Conservation (phyloP, 495 filamentous ascomycete species). For the Tuber calosporum region DNA sequence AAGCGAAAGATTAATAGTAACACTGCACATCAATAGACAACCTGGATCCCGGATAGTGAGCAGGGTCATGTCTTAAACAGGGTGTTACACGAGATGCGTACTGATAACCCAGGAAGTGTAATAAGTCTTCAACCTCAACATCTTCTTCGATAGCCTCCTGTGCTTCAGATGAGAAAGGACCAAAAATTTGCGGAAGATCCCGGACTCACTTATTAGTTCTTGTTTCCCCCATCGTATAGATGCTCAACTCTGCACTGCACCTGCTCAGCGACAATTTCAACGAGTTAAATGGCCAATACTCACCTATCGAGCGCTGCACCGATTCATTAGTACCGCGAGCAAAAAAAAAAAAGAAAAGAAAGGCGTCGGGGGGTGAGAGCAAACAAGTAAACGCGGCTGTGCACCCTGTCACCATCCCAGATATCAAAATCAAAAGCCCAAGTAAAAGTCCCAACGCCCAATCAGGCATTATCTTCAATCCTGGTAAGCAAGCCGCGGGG, state of each 20-base stretch:
- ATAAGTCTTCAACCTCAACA: slow-evolving; percentile 20
- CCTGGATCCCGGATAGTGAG: slow-evolving; percentile 11
- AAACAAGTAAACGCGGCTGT: slow-evolving; percentile 29
- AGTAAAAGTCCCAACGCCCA: slow-evolving; percentile 25
- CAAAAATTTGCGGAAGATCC: neutral
- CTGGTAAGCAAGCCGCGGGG: slow-evolving; percentile 25
- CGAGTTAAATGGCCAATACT: neutral
- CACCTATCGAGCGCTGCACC: slow-evolving; percentile 23
- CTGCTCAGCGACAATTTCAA: neutral
- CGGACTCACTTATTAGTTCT: neutral
- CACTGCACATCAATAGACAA: slow-evolving; percentile 31
- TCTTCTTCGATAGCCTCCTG: slow-evolving; percentile 25
- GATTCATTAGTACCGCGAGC: neutral
- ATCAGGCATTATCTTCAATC: slow-evolving; percentile 16
- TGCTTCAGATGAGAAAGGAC: slow-evolving; percentile 3
- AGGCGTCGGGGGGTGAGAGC: neutral
- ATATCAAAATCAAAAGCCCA: slow-evolving; percentile 26
- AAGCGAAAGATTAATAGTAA: slow-evolving; percentile 33
- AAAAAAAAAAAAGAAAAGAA: no score
- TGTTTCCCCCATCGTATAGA: neutral
- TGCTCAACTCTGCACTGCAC: neutral
- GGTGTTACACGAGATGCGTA: slow-evolving; percentile 4
- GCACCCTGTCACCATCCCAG: slow-evolving; percentile 25
- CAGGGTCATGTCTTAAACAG: neutral
- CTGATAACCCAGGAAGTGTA: slow-evolving; percentile 29